Evolutionary conservation across 176 grass and related monocot genomes (phyloP).

Genomic region (Ananas comosus): DNA sequence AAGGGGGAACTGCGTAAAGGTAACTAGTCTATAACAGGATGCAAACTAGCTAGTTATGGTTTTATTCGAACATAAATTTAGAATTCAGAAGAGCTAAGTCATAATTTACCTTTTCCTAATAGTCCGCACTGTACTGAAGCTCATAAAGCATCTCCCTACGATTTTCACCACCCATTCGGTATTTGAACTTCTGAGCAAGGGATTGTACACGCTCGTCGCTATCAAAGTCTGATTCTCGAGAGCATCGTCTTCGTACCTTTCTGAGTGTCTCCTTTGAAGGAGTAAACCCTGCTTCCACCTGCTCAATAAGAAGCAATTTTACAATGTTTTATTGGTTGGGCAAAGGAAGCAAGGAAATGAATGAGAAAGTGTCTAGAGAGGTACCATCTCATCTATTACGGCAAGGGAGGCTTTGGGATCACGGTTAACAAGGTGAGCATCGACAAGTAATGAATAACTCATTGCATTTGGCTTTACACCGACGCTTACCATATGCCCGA

Average conservation of each 20-base stretch:
- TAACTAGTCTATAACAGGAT: background rate
- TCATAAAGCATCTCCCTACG: constrained; percentile 72
- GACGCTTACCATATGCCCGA: constrained; percentile 66
- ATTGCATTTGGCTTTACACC: constrained; percentile 75
- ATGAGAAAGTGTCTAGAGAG: constrained; percentile 13
- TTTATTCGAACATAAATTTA: background rate
- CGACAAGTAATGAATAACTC: constrained; percentile 72
- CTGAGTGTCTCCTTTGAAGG: constrained; percentile 73
- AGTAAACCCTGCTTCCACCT: constrained; percentile 70
- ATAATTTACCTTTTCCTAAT: constrained; percentile 39
- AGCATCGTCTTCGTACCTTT: constrained; percentile 78
- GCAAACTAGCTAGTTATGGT: background rate
- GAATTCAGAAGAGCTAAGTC: constrained; percentile 3
- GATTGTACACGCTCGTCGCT: constrained; percentile 60
- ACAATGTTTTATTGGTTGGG: constrained; percentile 13
- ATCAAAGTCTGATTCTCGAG: constrained; percentile 70
- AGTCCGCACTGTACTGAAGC: constrained; percentile 52
- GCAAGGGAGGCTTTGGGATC: constrained; percentile 65
- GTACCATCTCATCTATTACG: constrained; percentile 60
- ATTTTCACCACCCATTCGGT: constrained; percentile 58
- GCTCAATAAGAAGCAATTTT: constrained; percentile 8
- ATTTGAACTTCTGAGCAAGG: constrained; percentile 47
- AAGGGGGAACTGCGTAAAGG: background rate
- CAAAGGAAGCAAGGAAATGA: constrained; percentile 7
- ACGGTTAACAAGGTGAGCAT: constrained; percentile 63